Evolutionary conservation across 192 early-diverging fungal species (phyloP).

Genomic region (Entomortierella beljakovae): DNA sequence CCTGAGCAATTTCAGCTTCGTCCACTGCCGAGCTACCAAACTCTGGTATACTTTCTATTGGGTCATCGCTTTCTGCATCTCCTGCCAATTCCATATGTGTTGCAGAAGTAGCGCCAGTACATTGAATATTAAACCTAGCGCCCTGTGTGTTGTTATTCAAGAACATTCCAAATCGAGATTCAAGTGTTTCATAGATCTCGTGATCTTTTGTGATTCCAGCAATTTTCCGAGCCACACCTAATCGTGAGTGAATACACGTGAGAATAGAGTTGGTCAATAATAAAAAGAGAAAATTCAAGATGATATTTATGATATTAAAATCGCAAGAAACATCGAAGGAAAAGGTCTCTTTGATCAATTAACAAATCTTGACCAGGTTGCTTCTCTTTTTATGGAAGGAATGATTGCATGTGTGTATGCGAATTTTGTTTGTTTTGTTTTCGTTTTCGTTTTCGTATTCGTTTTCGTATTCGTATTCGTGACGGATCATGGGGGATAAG

Average conservation of each 20-base stretch:
- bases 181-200: conserved; percentile 30
- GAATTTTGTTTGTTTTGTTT: no score
- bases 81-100: conserved; percentile 45
- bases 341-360: no score
- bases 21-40: conserved; percentile 1
- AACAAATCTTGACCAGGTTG: no score
- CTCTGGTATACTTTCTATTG: conserved; percentile 17
- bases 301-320: no score
- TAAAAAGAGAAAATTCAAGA: no score
- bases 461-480: no score
- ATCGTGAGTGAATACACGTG: neutral
- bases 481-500: neutral
- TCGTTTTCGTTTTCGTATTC: no score
- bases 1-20: conserved; percentile 5
- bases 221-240: conserved; percentile 42
- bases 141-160: conserved; percentile 33
- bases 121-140: conserved; percentile 37
- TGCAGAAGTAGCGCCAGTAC: conserved; percentile 45
- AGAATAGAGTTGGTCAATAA: neutral
- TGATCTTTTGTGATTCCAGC: conserved; percentile 41
- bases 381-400: no score
- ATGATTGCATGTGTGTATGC: no score
- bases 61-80: conserved; percentile 20
- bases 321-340: no score
- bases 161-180: conserved; percentile 42